Evolutionary conservation across 2,329 filamentous ascomycete genomes (phyloP), one percentile per base, ranked within the genome.

Genomic region (Helminthosporium solani): DNA sequence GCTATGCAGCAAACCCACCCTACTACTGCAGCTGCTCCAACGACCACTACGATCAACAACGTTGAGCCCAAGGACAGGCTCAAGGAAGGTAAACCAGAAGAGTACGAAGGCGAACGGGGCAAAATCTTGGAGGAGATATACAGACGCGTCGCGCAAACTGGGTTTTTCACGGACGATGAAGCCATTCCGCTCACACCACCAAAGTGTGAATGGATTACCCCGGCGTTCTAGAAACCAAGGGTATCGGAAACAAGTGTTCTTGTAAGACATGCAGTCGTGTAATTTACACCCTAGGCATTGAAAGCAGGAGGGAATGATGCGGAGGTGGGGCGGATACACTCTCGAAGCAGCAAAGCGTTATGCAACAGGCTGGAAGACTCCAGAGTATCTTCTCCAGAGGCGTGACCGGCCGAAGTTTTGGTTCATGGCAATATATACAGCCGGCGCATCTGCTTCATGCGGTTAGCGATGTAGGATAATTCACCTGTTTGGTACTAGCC

Each of bases 101-200:
- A 68, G 30, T 88, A 88, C 52, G 78, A 81, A 16, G 77, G 83
- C 2, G 78, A 77, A 46, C 78, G 81, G 16, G 73, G 75, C 0
- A 71, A 72, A 50, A 60, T 62, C 14, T 46, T 83, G 31, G 81
- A 81, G 60, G 76, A 75, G 30, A 78, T 82, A 36, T 95, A 91
- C 72, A 73, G 75, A 47, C 75, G 78, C 35, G 84, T 90, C 63
- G 74, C 78, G 36, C 75, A 82, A 52, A 81, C 80, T 16, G 88
- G 88, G 0, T 70, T 67, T 25, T 96, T 95, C 67, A 77, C 80
- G 33, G 82, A 80, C 33, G 81, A 83, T 28, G 86, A 85, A 0
- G 60, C 84, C 6, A 86, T 96, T 73, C 91, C 91, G 0, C 78
- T 86, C 57, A 73, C 90, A 36, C 88, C 91, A 16, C 91, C 91